Conservation (phyloP, 164 flowering plant genomes). For the Euptelea pleiosperma region DNA sequence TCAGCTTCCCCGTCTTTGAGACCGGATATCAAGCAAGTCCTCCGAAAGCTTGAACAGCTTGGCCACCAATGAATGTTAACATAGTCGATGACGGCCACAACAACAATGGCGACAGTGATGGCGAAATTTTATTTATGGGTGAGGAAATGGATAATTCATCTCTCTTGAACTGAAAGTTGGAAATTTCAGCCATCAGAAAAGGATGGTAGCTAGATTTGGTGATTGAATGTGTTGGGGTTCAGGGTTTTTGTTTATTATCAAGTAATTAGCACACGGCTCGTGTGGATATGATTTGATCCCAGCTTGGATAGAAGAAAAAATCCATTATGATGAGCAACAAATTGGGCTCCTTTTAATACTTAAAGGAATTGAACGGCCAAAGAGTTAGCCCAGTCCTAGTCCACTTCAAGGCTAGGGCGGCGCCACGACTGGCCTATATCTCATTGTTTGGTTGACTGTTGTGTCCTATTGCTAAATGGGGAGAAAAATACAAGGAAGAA, state of each 20-base stretch:
- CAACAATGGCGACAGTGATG: neutral
- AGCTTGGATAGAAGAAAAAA: slow-evolving; percentile 4
- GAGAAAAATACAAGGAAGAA: too few relatives aligned
- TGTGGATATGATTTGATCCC: slow-evolving; percentile 1
- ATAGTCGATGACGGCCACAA: neutral
- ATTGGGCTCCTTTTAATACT: neutral
- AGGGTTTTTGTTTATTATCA: slow-evolving; percentile 7
- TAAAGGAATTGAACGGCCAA: neutral
- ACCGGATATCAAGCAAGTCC: slow-evolving; percentile 62
- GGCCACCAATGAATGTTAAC: slow-evolving; percentile 30
- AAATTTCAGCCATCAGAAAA: slow-evolving; percentile 1
- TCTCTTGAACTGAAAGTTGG: neutral
- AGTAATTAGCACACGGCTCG: too few relatives aligned
- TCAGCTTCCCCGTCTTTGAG: slow-evolving; percentile 81
- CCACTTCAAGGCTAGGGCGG: too few relatives aligned
- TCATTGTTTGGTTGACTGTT: too few relatives aligned
- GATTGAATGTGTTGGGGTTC: slow-evolving; percentile 1
- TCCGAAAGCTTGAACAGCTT: slow-evolving; percentile 73
- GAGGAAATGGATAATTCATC: neutral
- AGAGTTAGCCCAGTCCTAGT: too few relatives aligned
- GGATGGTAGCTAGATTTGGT: neutral
- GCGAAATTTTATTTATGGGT: neutral
- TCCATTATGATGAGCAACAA: neutral
- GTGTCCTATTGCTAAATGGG: too few relatives aligned
- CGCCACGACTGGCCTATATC: too few relatives aligned